A percentile compares a stretch with the other conserved stretches of the same genome.
These are phyloP conservation scores for Floccularia luteovirens DNA, from an alignment of 768 basidiomycete genomes.

Conservation along the genomic window DNA sequence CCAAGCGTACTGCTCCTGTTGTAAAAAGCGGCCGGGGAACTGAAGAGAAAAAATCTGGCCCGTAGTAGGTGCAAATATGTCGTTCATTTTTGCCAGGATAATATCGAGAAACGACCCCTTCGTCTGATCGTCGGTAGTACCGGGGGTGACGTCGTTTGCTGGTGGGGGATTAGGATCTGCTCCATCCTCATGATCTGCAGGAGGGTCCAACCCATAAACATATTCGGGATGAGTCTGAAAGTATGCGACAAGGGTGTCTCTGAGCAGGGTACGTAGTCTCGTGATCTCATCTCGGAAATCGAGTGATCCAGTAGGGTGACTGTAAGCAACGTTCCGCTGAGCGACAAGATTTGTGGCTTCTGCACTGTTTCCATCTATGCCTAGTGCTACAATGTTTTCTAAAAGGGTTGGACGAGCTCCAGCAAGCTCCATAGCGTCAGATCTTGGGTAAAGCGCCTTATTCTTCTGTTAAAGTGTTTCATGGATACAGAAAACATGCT, in stretches of 20 bases:
- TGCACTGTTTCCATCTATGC: background rate
- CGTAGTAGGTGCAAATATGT: conserved; percentile 14
- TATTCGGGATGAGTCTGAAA: background rate
- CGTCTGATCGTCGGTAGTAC: background rate
- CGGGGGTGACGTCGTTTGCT: background rate
- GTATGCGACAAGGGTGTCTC: background rate
- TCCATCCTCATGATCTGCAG: background rate
- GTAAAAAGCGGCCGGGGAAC: conserved; percentile 17
- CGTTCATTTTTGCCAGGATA: conserved; percentile 8
- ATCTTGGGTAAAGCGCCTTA: background rate
- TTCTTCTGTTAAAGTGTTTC: background rate
- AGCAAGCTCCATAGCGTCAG: background rate
- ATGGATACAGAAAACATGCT: background rate
- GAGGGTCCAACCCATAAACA: background rate
- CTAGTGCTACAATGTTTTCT: background rate
- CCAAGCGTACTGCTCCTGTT: conserved; percentile 15
- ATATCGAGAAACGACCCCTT: conserved; percentile 9
- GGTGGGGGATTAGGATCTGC: background rate
- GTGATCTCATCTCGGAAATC: background rate
- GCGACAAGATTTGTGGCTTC: background rate
- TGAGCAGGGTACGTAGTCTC: background rate
- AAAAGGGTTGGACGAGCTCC: background rate
- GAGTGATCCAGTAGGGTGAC: background rate
- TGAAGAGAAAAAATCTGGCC: conserved; percentile 18
- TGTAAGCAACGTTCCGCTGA: background rate